Base-by-base conservation (phyloP, 2,329 filamentous ascomycete species). In the Colletotrichum paranaense region DNA sequence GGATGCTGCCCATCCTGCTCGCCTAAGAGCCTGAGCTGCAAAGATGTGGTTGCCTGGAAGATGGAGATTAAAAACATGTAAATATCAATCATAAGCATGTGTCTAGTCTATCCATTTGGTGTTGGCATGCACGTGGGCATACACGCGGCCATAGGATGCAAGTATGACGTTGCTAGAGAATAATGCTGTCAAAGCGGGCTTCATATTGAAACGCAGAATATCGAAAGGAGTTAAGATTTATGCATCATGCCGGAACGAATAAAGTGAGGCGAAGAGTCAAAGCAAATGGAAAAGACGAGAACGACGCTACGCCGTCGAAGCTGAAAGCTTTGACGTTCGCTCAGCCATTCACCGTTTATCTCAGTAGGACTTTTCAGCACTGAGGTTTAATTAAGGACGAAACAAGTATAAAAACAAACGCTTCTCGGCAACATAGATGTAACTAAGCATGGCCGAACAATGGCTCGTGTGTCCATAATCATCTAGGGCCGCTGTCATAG, bases 251-350 rank as follows among this genome's bases (percentile, higher is more conserved):
- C n/a, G 53, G 24, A n/a, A 26, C 9, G 12, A 1, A 9, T 5
- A 49, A 32, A 52, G 32, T 67, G 63, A 67, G 63, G 57, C 63
- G 12, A 67, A 67, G n/a, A 32, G 66, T 73, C 70, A 73, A 64
- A 60, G 70, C 70, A 55, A 22, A 19, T n/a, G 24, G 12, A 2
- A 32, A n/a, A 6, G 26, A 24, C 16, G 14, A 7, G 16, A 30
- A 49, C 22, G 11, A 22, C 32, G 35, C 58, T 53, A 56, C 14
- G 11, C 26, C 26, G 28, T 63, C 59, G 24, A 11, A 26, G 58
- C 22, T 55, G 9, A 16, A 19, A 26, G 22, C n/a, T 14, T 19
- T 19, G 14, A 49, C 32, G 32, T 38, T 46, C 35, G 19, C 16
- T n/a, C 8, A n/a, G 42, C 19, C 19, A 22, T 22, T 42, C 38